Percentiles rank a stretch among this genome's conserved stretches.
These are phyloP conservation scores for Abelmoschus esculentus DNA, from an alignment of 345 rosid species.

Conservation along the genomic window DNA sequence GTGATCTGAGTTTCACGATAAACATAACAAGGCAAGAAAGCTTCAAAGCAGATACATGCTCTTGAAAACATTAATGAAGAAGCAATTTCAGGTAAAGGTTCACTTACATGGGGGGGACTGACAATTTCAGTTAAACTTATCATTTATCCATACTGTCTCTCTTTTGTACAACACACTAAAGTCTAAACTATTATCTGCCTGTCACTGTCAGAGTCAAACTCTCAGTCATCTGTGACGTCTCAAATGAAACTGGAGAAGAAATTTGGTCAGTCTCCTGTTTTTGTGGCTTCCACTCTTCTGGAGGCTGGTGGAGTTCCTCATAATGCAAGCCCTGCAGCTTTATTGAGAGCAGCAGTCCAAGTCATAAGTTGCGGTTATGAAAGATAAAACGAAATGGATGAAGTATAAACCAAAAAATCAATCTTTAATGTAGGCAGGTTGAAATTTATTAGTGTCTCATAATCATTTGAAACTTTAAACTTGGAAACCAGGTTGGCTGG, in stretches of 20 bases:
- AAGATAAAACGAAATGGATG: constrained; percentile 97
- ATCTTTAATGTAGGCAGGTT: background rate
- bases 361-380: constrained; percentile 96
- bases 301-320: constrained; percentile 81
- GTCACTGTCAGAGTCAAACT: constrained; percentile 30
- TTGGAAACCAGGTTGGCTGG: constrained; percentile 72
- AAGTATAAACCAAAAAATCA: constrained; percentile 17
- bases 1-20: too few species aligned
- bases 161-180: too few species aligned
- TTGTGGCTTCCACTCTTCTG: constrained; percentile 58
- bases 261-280: constrained; percentile 89
- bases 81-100: too few species aligned
- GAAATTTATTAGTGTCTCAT: background rate
- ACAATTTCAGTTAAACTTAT: background rate
- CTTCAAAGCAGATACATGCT: constrained; percentile 85
- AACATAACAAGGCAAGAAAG: constrained; percentile 12
- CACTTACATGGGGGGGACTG: too few species aligned
- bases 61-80: constrained; percentile 14
- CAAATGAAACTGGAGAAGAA: constrained; percentile 81
- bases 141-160: background rate
- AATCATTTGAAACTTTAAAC: background rate
- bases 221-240: constrained; percentile 37
- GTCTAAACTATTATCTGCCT: background rate
- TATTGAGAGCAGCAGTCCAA: constrained; percentile 87
- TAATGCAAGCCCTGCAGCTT: constrained; percentile 59